Evolutionary conservation across 2,329 filamentous ascomycete species (phyloP).

Genomic region (Verticillium klebahnii): DNA sequence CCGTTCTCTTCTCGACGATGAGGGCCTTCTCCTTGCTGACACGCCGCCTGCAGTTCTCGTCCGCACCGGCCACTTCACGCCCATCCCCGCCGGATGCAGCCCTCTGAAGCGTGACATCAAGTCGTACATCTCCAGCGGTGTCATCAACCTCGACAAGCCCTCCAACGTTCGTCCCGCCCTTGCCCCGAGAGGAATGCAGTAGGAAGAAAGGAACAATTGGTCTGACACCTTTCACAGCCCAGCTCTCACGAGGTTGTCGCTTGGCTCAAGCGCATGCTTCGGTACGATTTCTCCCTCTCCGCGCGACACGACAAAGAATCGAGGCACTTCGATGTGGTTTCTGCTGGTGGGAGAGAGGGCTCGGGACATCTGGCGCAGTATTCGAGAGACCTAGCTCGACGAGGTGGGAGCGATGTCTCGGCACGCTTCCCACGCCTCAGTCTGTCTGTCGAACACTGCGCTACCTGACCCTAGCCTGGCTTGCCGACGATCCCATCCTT

Average conservation of each 20-base stretch:
- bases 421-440: not conserved
- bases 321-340: not conserved
- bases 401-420: not conserved
- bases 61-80: slow-evolving; percentile 93
- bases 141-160: slow-evolving; percentile 90
- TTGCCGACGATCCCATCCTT: not conserved
- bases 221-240: slow-evolving; percentile 8
- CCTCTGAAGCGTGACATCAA: slow-evolving; percentile 93
- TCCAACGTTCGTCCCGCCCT: slow-evolving; percentile 10
- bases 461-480: not conserved
- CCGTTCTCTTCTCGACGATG: slow-evolving; percentile 6
- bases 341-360: not conserved
- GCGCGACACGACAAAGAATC: not conserved
- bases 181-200: not conserved
- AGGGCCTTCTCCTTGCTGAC: slow-evolving; percentile 16
- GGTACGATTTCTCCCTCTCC: slow-evolving; percentile 44
- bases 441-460: not conserved
- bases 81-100: slow-evolving; percentile 87
- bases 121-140: slow-evolving; percentile 93
- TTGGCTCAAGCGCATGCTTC: slow-evolving; percentile 97
- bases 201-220: not conserved
- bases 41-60: slow-evolving; percentile 64
- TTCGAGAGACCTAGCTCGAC: not conserved
- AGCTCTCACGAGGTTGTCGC: slow-evolving; percentile 93
- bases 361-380: not conserved